Percentiles rank a stretch among this genome's conserved stretches.
phyloP scores from a whole-genome alignment of 768 basidiomycete genomes.

The Boletellus emodensis region DNA sequence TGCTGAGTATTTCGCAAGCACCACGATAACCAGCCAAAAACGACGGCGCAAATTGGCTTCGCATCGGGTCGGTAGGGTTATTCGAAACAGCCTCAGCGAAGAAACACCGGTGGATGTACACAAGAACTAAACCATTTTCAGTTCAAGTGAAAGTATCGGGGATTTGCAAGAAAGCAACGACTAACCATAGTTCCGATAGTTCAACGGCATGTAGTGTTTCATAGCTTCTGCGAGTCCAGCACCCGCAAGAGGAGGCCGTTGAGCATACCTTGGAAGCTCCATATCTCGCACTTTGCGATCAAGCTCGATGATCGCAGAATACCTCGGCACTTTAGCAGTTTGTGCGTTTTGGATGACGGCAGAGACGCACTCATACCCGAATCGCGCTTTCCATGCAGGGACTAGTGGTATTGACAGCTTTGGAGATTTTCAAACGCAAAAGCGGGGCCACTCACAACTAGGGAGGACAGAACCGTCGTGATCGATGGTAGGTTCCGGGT shows the following conservation, averaged over 20 bases:
- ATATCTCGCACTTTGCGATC: conserved; percentile 66
- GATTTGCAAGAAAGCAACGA: neutral
- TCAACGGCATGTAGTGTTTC: conserved; percentile 71
- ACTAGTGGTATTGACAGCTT: conserved; percentile 34
- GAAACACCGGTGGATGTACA: conserved; percentile 74
- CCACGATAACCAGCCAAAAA: conserved; percentile 67
- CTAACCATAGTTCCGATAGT: conserved; percentile 69
- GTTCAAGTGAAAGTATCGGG: neutral
- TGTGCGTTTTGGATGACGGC: conserved; percentile 66
- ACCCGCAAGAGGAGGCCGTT: conserved; percentile 45
- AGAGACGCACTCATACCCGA: conserved; percentile 62
- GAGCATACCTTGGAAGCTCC: conserved; percentile 61
- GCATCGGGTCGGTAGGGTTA: conserved; percentile 63
- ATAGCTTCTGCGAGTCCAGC: conserved; percentile 57
- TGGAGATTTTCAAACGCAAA: neutral
- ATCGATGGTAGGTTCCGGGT: conserved; percentile 54
- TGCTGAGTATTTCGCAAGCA: conserved; percentile 54
- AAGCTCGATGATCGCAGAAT: conserved; percentile 58
- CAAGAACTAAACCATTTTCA: conserved; percentile 42
- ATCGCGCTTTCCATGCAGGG: conserved; percentile 66
- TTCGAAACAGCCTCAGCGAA: conserved; percentile 70
- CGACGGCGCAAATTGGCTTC: conserved; percentile 61
- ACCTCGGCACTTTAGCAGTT: conserved; percentile 60
- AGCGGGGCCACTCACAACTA: conserved; percentile 47
- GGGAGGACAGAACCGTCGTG: conserved; percentile 55